A percentile compares a stretch with the other conserved stretches of the same genome.
These are phyloP conservation scores for Lodderomyces parapsilosis DNA, from an alignment of 1,139 yeast genomes.

Conservation along the genomic window DNA sequence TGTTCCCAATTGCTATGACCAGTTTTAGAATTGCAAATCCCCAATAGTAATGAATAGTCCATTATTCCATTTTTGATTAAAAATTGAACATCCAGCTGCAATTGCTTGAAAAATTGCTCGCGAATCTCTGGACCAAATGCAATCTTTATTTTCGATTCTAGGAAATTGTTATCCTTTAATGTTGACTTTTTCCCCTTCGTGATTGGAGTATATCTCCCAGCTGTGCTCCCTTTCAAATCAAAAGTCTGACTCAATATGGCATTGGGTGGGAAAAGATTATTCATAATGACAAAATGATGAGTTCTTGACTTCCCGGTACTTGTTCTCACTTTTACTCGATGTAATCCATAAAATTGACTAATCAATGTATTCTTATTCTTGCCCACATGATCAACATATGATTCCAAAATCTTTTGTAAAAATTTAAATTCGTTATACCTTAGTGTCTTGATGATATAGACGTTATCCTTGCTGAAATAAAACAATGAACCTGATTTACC, in stretches of 20 bases:
- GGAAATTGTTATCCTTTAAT: constrained; percentile 86
- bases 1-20: constrained; percentile 48
- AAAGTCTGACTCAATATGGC: constrained; percentile 82
- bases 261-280: constrained; percentile 93
- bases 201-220: constrained; percentile 67
- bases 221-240: constrained; percentile 91
- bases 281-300: constrained; percentile 95
- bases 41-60: constrained; percentile 92
- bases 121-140: constrained; percentile 72
- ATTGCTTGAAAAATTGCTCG: constrained; percentile 60
- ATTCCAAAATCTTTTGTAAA: constrained; percentile 68
- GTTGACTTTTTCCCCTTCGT: constrained; percentile 37
- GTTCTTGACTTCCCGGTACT: constrained; percentile 57
- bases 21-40: constrained; percentile 72
- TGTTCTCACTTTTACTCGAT: constrained; percentile 80
- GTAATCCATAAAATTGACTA: constrained; percentile 94
- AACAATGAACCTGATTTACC: constrained; percentile 97
- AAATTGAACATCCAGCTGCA: constrained; percentile 71
- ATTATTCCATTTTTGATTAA: constrained; percentile 76
- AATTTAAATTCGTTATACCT: constrained; percentile 92
- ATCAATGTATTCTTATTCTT: constrained; percentile 84
- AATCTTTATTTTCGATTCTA: constrained; percentile 60
- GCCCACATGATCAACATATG: constrained; percentile 79
- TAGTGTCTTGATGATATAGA: constrained; percentile 93
- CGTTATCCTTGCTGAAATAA: constrained; percentile 89